Evolutionary conservation across 805 yeast species (phyloP), one percentile per base, ranked within the genome.

Genomic region (Teunomyces aglyptinius): DNA sequence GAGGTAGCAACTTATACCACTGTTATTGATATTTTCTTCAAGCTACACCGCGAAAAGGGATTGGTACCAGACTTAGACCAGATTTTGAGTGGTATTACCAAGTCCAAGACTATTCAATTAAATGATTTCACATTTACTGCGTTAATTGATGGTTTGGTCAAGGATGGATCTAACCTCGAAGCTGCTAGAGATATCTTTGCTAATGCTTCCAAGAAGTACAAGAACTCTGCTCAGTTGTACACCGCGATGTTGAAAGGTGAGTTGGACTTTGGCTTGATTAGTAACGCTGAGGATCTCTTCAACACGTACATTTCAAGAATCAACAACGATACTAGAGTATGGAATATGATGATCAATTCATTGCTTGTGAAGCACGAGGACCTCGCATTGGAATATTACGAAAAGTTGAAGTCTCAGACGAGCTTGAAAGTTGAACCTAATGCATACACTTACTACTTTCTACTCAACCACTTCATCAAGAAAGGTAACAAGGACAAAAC

Each of bases 1-100:
- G 87, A 82, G 58, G 70, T 81, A 39, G 81, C 81, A 13, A 83
- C 91, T 2, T 80, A 80, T 63, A 77, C 90, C 3, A 75, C 78
- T 29, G 64, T 83, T 19, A 71, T 84, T 44, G 82, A 83, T 55
- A 63, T 75, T 44, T 69, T 75, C 51, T 71, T 83, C 65, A 80
- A 79, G 57, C 47, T 65, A 29, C 67, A 72, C 28, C 64, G 64
- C 33, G 66, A 65, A n/a, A 68, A 75, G 29, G 81, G 80, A 7
- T 60, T 65, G 48, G 55, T 64, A 1, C 74, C 81, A 6, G 63
- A 71, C 29, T 63, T 77, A 19, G 69, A 65, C 8, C 59, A 59
- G 5, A 60, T 80, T 48, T 61, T 82, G 33, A 48, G 58, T 1
- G 71, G 71, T 16, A 73, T 84, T 73, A 54, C 56, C 38, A 49